Conservation (phyloP, 768 basidiomycete genomes). For the Favolaschia claudopus region DNA sequence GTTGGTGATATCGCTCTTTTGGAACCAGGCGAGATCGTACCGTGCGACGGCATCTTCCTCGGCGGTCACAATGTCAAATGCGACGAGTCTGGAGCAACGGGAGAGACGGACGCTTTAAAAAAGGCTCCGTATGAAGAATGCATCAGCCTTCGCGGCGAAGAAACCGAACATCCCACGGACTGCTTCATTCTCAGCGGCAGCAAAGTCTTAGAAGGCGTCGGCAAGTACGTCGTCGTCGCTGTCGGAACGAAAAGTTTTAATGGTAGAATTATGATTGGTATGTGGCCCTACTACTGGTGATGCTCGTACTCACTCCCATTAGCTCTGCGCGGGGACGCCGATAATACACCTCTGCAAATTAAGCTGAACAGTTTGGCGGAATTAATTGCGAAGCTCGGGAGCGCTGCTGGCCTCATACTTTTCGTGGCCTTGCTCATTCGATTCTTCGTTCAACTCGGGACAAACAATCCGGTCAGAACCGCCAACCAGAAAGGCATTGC, state of each 20-base stretch:
- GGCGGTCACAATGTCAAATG: constrained; percentile 93
- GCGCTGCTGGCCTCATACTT: constrained; percentile 79
- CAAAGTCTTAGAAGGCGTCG: constrained; percentile 95
- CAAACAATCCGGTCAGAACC: constrained; percentile 62
- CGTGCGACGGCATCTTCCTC: constrained; percentile 95
- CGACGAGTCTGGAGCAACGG: constrained; percentile 96
- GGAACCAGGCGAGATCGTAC: constrained; percentile 95
- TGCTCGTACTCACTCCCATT: neutral
- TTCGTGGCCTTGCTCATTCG: constrained; percentile 90
- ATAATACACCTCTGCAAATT: constrained; percentile 91
- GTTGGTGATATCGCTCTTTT: constrained; percentile 93
- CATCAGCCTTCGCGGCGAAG: constrained; percentile 54
- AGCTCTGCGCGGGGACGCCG: constrained; percentile 88
- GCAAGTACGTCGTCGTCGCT: constrained; percentile 89
- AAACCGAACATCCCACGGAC: constrained; percentile 66
- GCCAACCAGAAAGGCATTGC: constrained; percentile 85
- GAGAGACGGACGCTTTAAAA: constrained; percentile 94
- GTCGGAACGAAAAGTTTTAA: constrained; percentile 95
- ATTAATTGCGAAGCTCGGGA: constrained; percentile 91
- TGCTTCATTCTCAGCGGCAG: constrained; percentile 92
- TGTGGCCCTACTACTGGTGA: constrained; percentile 34
- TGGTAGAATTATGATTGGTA: constrained; percentile 98
- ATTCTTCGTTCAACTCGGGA: constrained; percentile 90
- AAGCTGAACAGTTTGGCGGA: constrained; percentile 96
- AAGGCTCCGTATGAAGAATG: constrained; percentile 85